Percentiles rank a stretch among this genome's conserved stretches.
These are phyloP conservation scores for Peronospora farinosa DNA, from an alignment of 352 stramenopile genomes.

Conservation along the genomic window DNA sequence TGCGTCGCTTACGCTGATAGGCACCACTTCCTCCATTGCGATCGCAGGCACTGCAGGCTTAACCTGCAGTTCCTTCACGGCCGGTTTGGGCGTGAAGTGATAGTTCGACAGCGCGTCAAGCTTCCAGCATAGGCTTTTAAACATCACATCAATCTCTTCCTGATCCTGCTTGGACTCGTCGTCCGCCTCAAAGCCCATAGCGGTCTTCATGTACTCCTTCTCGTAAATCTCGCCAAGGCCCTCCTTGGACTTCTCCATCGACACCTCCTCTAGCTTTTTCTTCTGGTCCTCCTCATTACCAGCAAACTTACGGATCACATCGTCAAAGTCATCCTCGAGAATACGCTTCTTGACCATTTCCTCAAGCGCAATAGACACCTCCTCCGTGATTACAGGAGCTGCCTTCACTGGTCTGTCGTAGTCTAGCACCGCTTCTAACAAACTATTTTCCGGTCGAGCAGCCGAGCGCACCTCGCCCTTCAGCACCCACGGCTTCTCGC, in stretches of 20 bases:
- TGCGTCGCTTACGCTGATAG: conserved; percentile 78
- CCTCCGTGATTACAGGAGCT: conserved; percentile 88
- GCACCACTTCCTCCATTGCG: conserved; percentile 80
- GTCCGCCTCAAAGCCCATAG: conserved; percentile 89
- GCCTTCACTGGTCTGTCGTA: conserved; percentile 90
- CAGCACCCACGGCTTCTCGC: conserved; percentile 91
- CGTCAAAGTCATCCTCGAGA: conserved; percentile 92
- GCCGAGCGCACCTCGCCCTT: conserved; percentile 87
- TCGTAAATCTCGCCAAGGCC: conserved; percentile 92
- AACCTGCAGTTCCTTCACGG: conserved; percentile 88
- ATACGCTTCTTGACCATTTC: conserved; percentile 94
- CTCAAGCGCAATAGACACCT: conserved; percentile 89
- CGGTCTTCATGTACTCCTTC: conserved; percentile 93
- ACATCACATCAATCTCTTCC: conserved; percentile 91
- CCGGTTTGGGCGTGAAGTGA: conserved; percentile 91
- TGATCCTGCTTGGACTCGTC: conserved; percentile 89
- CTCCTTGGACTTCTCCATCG: conserved; percentile 88
- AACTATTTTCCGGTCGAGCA: conserved; percentile 88
- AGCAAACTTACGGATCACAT: conserved; percentile 88
- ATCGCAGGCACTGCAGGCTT: conserved; percentile 76
- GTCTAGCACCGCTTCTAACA: conserved; percentile 90
- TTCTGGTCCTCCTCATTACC: conserved; percentile 68
- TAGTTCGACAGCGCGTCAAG: conserved; percentile 94
- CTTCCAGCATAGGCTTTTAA: conserved; percentile 92
- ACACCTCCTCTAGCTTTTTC: conserved; percentile 89